Evolutionary conservation across 2,329 filamentous ascomycete genomes (phyloP).

Genomic region (Fusarium kyushuense): DNA sequence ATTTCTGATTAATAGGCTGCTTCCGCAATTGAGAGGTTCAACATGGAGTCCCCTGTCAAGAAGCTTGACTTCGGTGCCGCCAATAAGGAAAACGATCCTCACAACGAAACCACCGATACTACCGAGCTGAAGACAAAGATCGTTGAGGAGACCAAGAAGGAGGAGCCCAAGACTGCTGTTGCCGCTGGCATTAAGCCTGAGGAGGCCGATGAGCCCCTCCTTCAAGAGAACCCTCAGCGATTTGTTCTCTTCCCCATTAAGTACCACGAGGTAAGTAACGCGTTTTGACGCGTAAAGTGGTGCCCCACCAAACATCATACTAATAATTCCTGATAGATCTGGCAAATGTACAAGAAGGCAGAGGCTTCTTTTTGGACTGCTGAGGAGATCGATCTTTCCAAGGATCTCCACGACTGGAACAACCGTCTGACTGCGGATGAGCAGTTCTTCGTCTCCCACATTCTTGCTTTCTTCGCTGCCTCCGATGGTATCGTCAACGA

Average conservation of each 20-base stretch:
- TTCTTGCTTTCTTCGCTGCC: constrained; percentile 98
- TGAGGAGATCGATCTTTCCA: constrained; percentile 98
- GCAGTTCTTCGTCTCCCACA: constrained; percentile 98
- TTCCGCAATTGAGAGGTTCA: constrained; percentile 86
- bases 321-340: constrained; percentile 75
- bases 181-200: constrained; percentile 70
- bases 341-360: constrained; percentile 99
- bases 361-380: constrained; percentile 99
- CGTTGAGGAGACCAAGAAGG: constrained; percentile 57
- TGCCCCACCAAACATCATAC: constrained; percentile 46
- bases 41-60: constrained; percentile 93
- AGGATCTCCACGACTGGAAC: constrained; percentile 99
- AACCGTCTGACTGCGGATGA: constrained; percentile 97
- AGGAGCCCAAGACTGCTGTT: constrained; percentile 53
- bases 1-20: constrained; percentile 72
- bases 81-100: constrained; percentile 84
- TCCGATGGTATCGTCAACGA: constrained; percentile 99
- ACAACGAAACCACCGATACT: constrained; percentile 64
- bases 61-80: constrained; percentile 81
- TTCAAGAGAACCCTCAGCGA: constrained; percentile 94
- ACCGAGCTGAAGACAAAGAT: constrained; percentile 73
- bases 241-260: constrained; percentile 99
- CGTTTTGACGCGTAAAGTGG: constrained; percentile 77
- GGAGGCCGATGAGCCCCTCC: constrained; percentile 87
- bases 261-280: constrained; percentile 92